These are phyloP conservation scores for Debaryomycetaceae sp. DNA, from an alignment of 1,139 yeast genomes.

Conservation along the genomic window DNA sequence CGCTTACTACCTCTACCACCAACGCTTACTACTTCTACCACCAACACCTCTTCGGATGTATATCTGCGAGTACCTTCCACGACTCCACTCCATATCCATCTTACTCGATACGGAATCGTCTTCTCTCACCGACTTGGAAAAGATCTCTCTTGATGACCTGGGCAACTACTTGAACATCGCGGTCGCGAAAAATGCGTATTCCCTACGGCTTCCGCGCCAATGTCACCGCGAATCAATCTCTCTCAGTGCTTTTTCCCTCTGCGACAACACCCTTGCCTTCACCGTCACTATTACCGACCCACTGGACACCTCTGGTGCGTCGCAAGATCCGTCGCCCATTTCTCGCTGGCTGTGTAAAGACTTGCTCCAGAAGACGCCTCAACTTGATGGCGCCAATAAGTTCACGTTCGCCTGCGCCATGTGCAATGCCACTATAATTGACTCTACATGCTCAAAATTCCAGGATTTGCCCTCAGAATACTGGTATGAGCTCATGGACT, in stretches of 20 bases:
- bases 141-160: neutral
- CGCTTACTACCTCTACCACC: too few species aligned
- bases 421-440: conserved; percentile 19
- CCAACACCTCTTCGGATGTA: too few species aligned
- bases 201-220: too few species aligned
- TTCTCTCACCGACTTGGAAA: neutral
- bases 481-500: conserved; percentile 95
- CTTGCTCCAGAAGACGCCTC: conserved; percentile 21
- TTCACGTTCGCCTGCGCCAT: conserved; percentile 24
- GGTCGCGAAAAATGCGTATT: too few species aligned
- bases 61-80: conserved; percentile 28
- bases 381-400: conserved; percentile 11
- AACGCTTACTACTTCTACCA: too few species aligned
- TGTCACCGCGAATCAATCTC: too few species aligned
- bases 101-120: conserved; percentile 12
- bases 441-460: conserved; percentile 22
- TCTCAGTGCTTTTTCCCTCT: too few species aligned
- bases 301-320: conserved; percentile 2
- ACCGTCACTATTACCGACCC: conserved; percentile 3
- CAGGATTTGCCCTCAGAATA: conserved; percentile 80
- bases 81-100: conserved; percentile 22
- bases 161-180: too few species aligned
- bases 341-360: conserved; percentile 30
- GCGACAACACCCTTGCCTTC: conserved; percentile 5
- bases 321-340: neutral